Conservation (phyloP, 1,139 yeast genomes). For the Candida neerlandica region DNA sequence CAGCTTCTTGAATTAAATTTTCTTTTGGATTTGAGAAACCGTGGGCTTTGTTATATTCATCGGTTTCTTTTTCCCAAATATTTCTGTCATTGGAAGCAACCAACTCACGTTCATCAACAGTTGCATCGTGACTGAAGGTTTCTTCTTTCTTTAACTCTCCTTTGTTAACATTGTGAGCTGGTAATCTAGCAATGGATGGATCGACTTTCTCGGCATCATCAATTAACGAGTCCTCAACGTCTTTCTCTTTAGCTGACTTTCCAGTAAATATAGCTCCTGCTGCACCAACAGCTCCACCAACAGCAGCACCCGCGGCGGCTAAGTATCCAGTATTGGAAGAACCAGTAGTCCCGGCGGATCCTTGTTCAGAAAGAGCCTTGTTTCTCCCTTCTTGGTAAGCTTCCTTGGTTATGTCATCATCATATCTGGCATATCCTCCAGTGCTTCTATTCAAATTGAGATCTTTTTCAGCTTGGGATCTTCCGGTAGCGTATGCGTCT, state of each 20-base stretch:
- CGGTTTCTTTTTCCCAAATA: too few species aligned
- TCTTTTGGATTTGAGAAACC: too few species aligned
- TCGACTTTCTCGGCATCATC: slow-evolving; percentile 24
- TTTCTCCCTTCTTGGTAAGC: slow-evolving; percentile 17
- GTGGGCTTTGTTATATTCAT: too few species aligned
- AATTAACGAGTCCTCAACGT: slow-evolving; percentile 22
- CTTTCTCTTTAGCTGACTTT: slow-evolving; percentile 10
- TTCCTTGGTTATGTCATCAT: slow-evolving; percentile 10
- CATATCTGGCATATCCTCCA: neutral
- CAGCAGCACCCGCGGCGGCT: slow-evolving; percentile 15
- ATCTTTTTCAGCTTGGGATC: neutral
- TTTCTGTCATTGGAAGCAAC: neutral
- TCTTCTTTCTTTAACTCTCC: slow-evolving; percentile 6
- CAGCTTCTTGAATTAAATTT: too few species aligned
- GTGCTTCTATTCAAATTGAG: neutral
- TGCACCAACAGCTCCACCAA: slow-evolving; percentile 13
- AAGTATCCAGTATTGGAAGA: slow-evolving; percentile 3
- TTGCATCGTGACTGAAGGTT: neutral
- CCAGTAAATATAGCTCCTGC: slow-evolving; percentile 16
- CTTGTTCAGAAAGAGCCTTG: slow-evolving; percentile 1
- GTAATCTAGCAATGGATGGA: slow-evolving; percentile 25
- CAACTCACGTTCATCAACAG: slow-evolving; percentile 5
- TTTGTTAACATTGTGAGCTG: slow-evolving; percentile 19
- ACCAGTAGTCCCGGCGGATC: slow-evolving; percentile 8
- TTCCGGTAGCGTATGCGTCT: slow-evolving; percentile 9